Base-by-base conservation (phyloP, 2,329 filamentous ascomycete genomes). In the Chaetomium olivaceum region DNA sequence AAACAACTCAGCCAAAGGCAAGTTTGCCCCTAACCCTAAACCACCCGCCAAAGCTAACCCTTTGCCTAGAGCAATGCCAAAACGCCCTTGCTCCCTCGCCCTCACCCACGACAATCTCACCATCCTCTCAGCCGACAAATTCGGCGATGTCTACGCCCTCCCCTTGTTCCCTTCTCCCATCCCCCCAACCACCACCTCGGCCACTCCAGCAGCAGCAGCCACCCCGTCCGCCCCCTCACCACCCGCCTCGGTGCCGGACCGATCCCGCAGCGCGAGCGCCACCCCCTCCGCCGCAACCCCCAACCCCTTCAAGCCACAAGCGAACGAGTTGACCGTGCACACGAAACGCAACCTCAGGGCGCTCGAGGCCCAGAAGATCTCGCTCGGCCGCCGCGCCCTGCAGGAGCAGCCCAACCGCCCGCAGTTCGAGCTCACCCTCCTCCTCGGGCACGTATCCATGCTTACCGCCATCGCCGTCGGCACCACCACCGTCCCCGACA, bases 361-460 rank as follows among this genome's bases (percentile, higher is more conserved):
- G 2, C 82, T 89, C 2, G 80, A 85, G 70, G 82, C 87, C 71
- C 87, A 89, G 77, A 80, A 82, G 63, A 80, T 80, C 19, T 80
- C 82, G 58, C 76, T 71, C 51, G n/a, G 62, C 46, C 69, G 64
- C 58, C 57, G 61, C 14, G 51, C 59, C 46, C 39, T 33, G 7
- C 33, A 61, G 16, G 54, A 64, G 7, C 58, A 67, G 27, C 46
- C 4, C 36, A 51, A 16, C 55, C 54, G 56, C 16, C 64, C 69
- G 29, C 55, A 78, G 80, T 96, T 96, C 74, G 89, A 92, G 71
- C 87, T 92, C 71, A 86, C 89, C 46, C 82, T 97, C 0, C 81
- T 97, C 8, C 86, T 99, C 0, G 95, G 95, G 14, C 95, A 99
- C 78, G 95, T 99, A 16, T 97, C 94, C 0, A 91, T 98, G 87